Evolutionary conservation across 1,284 basidiomycete species (phyloP), one percentile per base, ranked within the genome.

Genomic region (Sanghuangporus baumii): DNA sequence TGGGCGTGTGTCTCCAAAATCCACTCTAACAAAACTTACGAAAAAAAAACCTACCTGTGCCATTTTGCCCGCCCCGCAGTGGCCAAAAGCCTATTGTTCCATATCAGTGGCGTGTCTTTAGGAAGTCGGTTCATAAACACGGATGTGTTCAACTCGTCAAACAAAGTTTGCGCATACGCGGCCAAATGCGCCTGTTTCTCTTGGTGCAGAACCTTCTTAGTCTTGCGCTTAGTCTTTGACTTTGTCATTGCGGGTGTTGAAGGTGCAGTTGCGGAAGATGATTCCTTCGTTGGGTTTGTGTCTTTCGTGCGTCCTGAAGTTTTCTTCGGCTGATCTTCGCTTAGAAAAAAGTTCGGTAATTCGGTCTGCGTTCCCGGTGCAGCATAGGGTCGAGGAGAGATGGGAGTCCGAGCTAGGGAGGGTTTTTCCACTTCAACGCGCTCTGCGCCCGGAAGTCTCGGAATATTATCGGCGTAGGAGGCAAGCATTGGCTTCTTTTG

Each of bases 11-110:
- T 18, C 16, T 36, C n/a, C 16, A 34, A 41, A 16, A 54, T 60
- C 60, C 55, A 50, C 48, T 23, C 23, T 57, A 50, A 26, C 50
- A 55, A 8, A 14, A 31, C 26, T 31, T 31, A 31, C 5, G 26
- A 5, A 31, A 31, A 31, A 31, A 31, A 37, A 12, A 7, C 75
- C 55, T 65, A 87, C 89, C 78, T 77, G 64, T 84, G 82, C 81
- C 84, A 93, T 65, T 79, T 83, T 2, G 92, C 93, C 68, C 84
- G 78, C 1, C 92, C 93, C 0, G 92, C 93, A 0, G 92, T 94
- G 1, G 85, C 87, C 61, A 84, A 69, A 50, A 94, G 71, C 55
- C 87, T 78, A 61, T 85, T 86, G 68, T 81, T 93, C 92, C 92
- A 94, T 47, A 79, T 78, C 2, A 94, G 71, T 63, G 79, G 76